A percentile compares a stretch with the other conserved stretches of the same genome.
These are phyloP conservation scores for Cercospora sp. DNA, from an alignment of 2,329 filamentous ascomycete species.

Conservation along the genomic window DNA sequence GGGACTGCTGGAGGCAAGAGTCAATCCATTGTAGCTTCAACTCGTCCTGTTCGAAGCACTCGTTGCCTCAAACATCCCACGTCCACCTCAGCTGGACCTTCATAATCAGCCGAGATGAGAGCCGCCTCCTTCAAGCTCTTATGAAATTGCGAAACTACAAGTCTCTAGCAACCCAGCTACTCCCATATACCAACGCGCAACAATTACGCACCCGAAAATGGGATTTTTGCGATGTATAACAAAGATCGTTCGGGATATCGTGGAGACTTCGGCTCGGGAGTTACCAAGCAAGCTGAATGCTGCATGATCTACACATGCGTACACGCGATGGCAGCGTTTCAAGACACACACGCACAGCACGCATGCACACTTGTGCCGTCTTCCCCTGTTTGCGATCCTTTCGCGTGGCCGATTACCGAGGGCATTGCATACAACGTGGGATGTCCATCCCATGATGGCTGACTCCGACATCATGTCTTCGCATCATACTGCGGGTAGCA, in stretches of 20 bases:
- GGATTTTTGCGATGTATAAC: not conserved
- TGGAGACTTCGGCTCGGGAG: not conserved
- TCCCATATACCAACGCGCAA: not conserved
- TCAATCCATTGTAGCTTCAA: not conserved
- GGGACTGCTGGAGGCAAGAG: not conserved
- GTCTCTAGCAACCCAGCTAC: not conserved
- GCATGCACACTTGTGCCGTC: too few species aligned
- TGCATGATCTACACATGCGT: not conserved
- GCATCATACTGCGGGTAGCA: not conserved
- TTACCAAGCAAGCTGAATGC: not conserved
- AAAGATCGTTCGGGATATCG: not conserved
- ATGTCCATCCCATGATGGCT: not conserved
- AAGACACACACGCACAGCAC: not conserved
- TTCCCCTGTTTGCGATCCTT: not conserved
- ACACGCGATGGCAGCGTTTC: not conserved
- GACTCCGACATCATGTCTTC: not conserved
- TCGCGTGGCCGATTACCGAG: not conserved
- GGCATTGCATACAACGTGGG: not conserved
- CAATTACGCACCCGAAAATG: not conserved
- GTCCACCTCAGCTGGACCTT: not conserved
- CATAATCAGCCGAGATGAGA: not conserved
- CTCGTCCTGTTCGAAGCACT: not conserved
- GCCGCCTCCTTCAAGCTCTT: not conserved
- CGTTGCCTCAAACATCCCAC: not conserved
- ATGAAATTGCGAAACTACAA: not conserved